Conservation (phyloP, 768 basidiomycete species). For the Leccinellum albellum region DNA sequence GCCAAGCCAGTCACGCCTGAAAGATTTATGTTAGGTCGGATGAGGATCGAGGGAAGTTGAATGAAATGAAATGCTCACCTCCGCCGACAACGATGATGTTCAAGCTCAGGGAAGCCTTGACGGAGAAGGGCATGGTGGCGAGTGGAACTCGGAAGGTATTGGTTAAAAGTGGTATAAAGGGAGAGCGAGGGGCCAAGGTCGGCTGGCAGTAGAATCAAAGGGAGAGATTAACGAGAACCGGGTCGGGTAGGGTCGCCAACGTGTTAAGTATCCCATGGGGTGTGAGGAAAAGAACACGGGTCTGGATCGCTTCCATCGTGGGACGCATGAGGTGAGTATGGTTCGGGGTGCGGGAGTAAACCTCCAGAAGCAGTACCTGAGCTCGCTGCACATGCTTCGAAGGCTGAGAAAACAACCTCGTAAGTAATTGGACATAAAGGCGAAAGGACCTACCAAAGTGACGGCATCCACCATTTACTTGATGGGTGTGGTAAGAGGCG, state of each 20-base stretch:
- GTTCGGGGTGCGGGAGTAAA: neutral
- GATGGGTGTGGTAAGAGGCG: neutral
- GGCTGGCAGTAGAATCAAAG: neutral
- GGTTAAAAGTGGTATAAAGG: neutral
- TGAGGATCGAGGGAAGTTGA: neutral
- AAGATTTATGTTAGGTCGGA: neutral
- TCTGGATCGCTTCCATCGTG: conserved; percentile 9
- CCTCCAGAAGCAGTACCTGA: neutral
- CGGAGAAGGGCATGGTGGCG: conserved; percentile 2
- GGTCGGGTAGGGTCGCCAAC: neutral
- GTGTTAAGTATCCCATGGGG: neutral
- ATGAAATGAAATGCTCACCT: conserved; percentile 9
- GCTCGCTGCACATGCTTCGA: neutral
- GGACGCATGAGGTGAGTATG: neutral
- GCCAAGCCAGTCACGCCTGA: conserved; percentile 49
- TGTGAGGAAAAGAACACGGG: neutral
- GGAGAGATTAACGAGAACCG: neutral
- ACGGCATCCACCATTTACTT: neutral
- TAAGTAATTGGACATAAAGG: neutral
- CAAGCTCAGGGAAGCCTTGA: conserved; percentile 12
- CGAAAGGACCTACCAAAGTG: neutral
- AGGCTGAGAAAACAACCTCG: neutral
- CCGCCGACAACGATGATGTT: conserved; percentile 16
- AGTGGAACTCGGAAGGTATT: neutral
- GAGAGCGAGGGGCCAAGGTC: neutral